phyloP scores from a whole-genome alignment of 345 rosid species.

The Raphanus sativus region DNA sequence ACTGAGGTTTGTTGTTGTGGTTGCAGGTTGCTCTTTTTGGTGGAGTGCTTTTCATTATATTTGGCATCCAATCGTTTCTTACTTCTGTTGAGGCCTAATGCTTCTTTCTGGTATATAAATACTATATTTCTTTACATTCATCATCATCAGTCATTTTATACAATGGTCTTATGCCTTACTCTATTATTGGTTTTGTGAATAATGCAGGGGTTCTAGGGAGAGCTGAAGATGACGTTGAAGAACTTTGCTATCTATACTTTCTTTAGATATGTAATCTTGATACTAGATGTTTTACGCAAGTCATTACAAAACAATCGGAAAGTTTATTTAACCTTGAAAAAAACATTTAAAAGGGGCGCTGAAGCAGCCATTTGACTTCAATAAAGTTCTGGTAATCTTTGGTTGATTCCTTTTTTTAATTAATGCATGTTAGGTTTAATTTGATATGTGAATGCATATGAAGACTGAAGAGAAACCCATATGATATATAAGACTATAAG shows the following conservation, averaged over 20 bases:
- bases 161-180: neutral
- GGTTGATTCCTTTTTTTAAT: neutral
- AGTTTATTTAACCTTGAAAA: neutral
- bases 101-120: conserved; percentile 21
- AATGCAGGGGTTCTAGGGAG: conserved; percentile 12
- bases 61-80: conserved; percentile 92
- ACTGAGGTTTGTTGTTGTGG: conserved; percentile 24
- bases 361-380: neutral
- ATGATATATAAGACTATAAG: too few species aligned
- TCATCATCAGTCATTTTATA: neutral
- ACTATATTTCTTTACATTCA: neutral
- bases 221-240: neutral
- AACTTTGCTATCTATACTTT: conserved; percentile 1
- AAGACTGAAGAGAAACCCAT: too few species aligned
- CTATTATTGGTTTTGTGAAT: neutral
- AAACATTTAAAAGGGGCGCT: neutral
- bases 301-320: neutral
- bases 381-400: conserved; percentile 11
- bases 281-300: neutral
- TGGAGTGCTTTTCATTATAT: conserved; percentile 83
- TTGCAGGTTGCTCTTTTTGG: conserved; percentile 88
- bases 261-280: conserved; percentile 19
- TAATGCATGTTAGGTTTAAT: neutral
- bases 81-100: conserved; percentile 46
- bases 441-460: neutral